Evolutionary conservation across 2,329 filamentous ascomycete species (phyloP).

Genomic region (Colletotrichum aenigma): DNA sequence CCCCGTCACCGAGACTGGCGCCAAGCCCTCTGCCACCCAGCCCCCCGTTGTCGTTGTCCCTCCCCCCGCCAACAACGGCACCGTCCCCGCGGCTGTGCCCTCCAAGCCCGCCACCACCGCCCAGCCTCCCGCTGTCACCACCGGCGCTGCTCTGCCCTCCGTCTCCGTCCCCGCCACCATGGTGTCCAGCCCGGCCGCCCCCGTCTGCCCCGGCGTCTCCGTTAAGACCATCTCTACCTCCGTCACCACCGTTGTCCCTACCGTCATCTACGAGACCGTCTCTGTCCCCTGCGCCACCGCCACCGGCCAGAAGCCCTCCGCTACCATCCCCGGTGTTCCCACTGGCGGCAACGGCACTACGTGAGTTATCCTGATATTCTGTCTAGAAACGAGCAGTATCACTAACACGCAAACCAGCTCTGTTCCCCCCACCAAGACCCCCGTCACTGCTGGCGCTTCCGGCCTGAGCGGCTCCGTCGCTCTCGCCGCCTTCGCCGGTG

Average conservation of each 20-base stretch:
- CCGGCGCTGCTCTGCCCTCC: constrained; percentile 19
- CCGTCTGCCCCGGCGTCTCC: constrained; percentile 37
- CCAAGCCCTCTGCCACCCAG: constrained; percentile 23
- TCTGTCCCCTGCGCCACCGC: constrained; percentile 44
- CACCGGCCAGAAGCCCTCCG: constrained; percentile 22
- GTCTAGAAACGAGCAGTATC: not conserved
- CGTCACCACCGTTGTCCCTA: constrained; percentile 60
- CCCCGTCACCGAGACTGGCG: constrained; percentile 28
- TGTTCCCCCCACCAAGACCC: constrained; percentile 31
- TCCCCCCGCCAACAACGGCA: constrained; percentile 27
- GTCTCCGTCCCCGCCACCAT: constrained; percentile 22
- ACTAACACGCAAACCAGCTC: constrained; percentile 23
- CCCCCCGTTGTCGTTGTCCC: constrained; percentile 19
- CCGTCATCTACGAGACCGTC: constrained; percentile 53
- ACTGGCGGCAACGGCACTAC: constrained; percentile 26
- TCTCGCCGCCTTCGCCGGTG: constrained; percentile 59
- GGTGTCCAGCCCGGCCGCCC: constrained; percentile 13
- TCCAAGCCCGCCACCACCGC: constrained; percentile 15
- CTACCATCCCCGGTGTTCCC: constrained; percentile 25
- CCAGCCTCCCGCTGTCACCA: constrained; percentile 24
- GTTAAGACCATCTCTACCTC: constrained; percentile 60
- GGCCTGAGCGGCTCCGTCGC: constrained; percentile 57
- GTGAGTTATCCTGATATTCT: constrained; percentile 26
- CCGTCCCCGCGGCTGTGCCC: constrained; percentile 24
- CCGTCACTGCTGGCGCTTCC: constrained; percentile 56